Base-by-base conservation (phyloP, 441 rosid species). In the Syzygium malaccense region DNA sequence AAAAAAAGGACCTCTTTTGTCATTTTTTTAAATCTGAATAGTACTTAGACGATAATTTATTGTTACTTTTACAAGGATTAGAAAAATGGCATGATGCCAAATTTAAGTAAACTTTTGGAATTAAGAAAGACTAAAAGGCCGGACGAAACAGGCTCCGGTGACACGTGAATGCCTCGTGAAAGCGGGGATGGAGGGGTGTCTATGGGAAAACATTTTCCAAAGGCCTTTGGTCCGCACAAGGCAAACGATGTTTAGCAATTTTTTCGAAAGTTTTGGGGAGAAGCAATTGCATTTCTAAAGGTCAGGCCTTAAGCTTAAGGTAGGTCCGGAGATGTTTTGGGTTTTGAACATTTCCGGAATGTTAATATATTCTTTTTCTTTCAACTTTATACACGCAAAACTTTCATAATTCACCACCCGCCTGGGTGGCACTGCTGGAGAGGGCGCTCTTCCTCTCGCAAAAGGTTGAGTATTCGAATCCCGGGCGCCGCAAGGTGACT, bases 281-380 rank as follows among this genome's bases (percentile, higher is more conserved):
- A 62, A 7, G 3, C 10, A 30, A 30, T 64, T 7, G 19, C 37
- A 30, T 30, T n/a, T 30, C 23, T 10, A 64, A 64, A 4, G 0
- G 32, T 60, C 3, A 15, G 10, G 12, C 9, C 11, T 15, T 64
- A 15, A 2, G 30, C 20, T 15, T 8, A 15, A 64, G 26, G 45
- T 33, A 18, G 2, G 14, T 68, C 4, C 1, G 0, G 3, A 10
- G 23, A 1, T 68, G 7, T 15, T 37, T 37, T 23, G 51, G 8
- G 14, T 6, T 41, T 75, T 75, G 83, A 23, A 14, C 1, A 23
- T 75, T 75, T 75, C 11, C 1, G 4, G 2, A 14, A 75, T 2
- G 10, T 0, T 75, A 13, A 4, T 41, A 41, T 4, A 11, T 14
- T 75, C 23, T 71, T 12, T 12, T 7, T 71, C n/a, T 41, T 23